Evolutionary conservation across 495 filamentous ascomycete species (phyloP).

Genomic region (Parachaetomium inaequale): DNA sequence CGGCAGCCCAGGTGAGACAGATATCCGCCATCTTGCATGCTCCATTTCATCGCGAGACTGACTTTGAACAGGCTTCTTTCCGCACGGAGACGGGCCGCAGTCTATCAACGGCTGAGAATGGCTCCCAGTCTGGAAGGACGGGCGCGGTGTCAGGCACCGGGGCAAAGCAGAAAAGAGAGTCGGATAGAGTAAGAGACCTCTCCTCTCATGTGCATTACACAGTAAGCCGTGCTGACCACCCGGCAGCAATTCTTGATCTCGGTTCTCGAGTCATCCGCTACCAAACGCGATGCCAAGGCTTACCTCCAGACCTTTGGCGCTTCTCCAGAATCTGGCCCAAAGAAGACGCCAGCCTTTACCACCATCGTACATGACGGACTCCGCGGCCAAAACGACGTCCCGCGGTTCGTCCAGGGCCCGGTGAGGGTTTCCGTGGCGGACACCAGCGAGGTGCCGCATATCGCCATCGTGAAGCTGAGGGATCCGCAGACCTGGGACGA

Average conservation of each 20-base stretch:
- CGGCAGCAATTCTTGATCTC: conserved; percentile 78
- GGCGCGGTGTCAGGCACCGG: conserved; percentile 35
- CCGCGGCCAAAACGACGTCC: conserved; percentile 32
- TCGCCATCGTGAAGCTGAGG: conserved; percentile 83
- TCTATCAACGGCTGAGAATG: conserved; percentile 22
- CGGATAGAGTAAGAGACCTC: conserved; percentile 35
- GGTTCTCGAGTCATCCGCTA: conserved; percentile 76
- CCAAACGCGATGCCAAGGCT: conserved; percentile 83
- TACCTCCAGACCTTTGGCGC: conserved; percentile 78
- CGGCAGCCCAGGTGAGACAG: conserved; percentile 25
- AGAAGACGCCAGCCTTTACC: conserved; percentile 18
- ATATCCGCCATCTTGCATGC: neutral
- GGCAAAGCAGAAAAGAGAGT: conserved; percentile 42
- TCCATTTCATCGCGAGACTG: neutral
- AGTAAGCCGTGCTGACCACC: conserved; percentile 15
- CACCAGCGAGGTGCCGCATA: conserved; percentile 57
- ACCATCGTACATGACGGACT: conserved; percentile 38
- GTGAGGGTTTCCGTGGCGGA: conserved; percentile 28
- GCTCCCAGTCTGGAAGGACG: conserved; percentile 1
- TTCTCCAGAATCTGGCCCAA: neutral
- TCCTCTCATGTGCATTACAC: neutral
- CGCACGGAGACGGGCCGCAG: neutral
- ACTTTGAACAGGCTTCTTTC: neutral
- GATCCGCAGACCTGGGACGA: conserved; percentile 66
- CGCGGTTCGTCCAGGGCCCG: conserved; percentile 36